phyloP scores from a whole-genome alignment of 805 yeast species.

The Sungouiella thailandica region DNA sequence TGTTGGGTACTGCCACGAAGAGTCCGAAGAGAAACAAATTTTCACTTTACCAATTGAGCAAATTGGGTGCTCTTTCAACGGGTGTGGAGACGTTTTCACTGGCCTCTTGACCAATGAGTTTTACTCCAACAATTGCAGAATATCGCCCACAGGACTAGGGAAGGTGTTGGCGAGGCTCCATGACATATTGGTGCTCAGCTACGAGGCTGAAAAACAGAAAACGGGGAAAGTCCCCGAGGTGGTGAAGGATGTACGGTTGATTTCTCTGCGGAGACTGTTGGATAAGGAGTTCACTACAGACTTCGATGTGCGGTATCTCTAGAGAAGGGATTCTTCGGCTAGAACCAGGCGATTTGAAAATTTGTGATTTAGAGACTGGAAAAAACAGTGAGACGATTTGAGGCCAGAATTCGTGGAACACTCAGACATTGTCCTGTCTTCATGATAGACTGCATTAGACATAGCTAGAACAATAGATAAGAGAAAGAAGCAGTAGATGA shows the following conservation, averaged over 20 bases:
- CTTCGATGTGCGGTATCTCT: conserved; percentile 1
- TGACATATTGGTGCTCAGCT: conserved; percentile 26
- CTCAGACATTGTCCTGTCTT: too few species aligned
- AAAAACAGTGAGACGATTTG: too few species aligned
- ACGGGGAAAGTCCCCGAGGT: conserved; percentile 15
- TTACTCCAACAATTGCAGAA: conserved; percentile 18
- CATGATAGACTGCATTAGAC: too few species aligned
- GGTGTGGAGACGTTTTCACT: conserved; percentile 71
- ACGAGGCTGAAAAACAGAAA: conserved; percentile 12
- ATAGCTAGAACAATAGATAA: too few species aligned
- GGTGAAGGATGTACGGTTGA: conserved; percentile 32
- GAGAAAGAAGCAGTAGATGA: too few species aligned
- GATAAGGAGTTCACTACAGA: conserved; percentile 13
- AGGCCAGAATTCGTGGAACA: too few species aligned
- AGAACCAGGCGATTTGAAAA: too few species aligned
- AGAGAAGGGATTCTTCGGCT: too few species aligned
- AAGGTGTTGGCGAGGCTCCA: conserved; percentile 23
- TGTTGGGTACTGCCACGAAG: conserved; percentile 29
- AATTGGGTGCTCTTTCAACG: conserved; percentile 61
- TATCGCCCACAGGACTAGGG: conserved; percentile 23
- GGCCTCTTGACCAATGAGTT: conserved; percentile 54
- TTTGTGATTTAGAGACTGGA: too few species aligned
- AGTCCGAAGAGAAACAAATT: conserved; percentile 3
- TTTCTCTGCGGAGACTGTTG: conserved; percentile 29
- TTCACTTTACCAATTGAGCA: conserved; percentile 40